Percentiles rank a stretch among this genome's conserved stretches.
Evolutionary conservation across 306 rosid species (phyloP).

Genomic region (Canavalia ensiformis): DNA sequence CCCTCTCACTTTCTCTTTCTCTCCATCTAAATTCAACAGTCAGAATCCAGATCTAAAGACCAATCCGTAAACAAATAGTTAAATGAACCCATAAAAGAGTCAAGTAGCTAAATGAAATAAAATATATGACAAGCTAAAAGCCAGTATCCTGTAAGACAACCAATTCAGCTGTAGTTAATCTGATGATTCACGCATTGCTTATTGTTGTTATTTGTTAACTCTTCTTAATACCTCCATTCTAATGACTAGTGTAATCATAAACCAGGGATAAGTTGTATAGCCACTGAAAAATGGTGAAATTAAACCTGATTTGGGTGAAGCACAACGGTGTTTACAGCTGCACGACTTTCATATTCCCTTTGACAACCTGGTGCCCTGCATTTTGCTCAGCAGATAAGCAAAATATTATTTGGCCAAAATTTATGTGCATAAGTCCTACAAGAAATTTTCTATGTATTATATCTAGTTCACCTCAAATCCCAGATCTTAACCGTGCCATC

Average conservation of each 20-base stretch:
- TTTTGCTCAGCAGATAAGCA: slow-evolving; percentile 47
- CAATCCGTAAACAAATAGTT: slow-evolving; percentile 12
- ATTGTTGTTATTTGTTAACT: slow-evolving; percentile 1
- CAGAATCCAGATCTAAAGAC: slow-evolving; percentile 40
- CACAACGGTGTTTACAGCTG: slow-evolving; percentile 97
- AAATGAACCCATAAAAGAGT: slow-evolving; percentile 30
- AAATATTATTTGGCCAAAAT: slow-evolving; percentile 18
- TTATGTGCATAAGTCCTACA: slow-evolving; percentile 28
- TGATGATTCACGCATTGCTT: slow-evolving; percentile 29
- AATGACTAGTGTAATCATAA: slow-evolving; percentile 13
- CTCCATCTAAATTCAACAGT: no score
- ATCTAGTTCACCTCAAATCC: slow-evolving; percentile 83
- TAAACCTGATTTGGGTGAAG: slow-evolving; percentile 96
- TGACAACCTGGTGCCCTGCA: slow-evolving; percentile 98
- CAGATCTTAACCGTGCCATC: slow-evolving; percentile 99
- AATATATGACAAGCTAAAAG: slow-evolving; percentile 22
- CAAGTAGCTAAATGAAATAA: slow-evolving; percentile 20
- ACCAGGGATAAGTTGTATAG: slow-evolving; percentile 27
- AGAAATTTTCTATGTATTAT: not conserved
- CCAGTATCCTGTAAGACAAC: not conserved
- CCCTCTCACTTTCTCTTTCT: no score
- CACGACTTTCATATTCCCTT: slow-evolving; percentile 99
- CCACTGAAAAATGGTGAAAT: slow-evolving; percentile 33
- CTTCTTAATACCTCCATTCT: slow-evolving; percentile 11
- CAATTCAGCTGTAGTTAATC: slow-evolving; percentile 21